Evolutionary conservation across 1,284 basidiomycete species (phyloP), one percentile per base, ranked within the genome.

Genomic region (Tilletiopsis washingtonensis): DNA sequence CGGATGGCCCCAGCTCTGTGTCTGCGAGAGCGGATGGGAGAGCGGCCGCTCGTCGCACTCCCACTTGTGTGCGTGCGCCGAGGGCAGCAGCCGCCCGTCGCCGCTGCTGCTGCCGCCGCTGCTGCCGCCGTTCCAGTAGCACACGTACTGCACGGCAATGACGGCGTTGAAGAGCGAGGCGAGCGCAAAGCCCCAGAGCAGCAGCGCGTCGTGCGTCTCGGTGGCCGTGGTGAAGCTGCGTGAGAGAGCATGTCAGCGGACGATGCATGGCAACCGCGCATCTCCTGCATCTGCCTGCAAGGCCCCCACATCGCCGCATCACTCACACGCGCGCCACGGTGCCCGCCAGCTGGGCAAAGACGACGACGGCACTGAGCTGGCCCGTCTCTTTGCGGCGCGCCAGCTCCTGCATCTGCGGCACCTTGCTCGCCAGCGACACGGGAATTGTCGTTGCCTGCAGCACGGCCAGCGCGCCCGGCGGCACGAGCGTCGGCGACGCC

Each of bases 361-460:
- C 69, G 17, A 71, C 70, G 47, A 73, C 54, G 34, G 66, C 57
- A 53, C 65, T 69, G 19, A 73, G 59, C 48, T 73, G 68, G 9
- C 70, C 70, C 1, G 65, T 54, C 9, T 60, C 59, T 53, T 68
- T 68, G 36, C 60, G 55, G 36, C 56, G 54, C 52, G 70, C 59
- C 29, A 71, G 56, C 59, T 71, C 67, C 23, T 57, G 49, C 49
- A 73, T 73, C 49, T 73, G 70, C 3, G 70, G 70, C 40, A 73
- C 62, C 47, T 73, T 73, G 43, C 61, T 65, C 3, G 62, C 57
- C 21, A 73, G 62, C 38, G 63, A 67, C 54, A 71, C 64, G 5
- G 70, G 70, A 25, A 73, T 71, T 3, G 69, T 69, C 39, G 53
- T 41, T 1, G 60, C 63, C 45, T 75, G 67, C 20, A 66, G 49